Evolutionary conservation across 768 basidiomycete species (phyloP), one percentile per base, ranked within the genome.

Genomic region (Agrocybe chaxingu): DNA sequence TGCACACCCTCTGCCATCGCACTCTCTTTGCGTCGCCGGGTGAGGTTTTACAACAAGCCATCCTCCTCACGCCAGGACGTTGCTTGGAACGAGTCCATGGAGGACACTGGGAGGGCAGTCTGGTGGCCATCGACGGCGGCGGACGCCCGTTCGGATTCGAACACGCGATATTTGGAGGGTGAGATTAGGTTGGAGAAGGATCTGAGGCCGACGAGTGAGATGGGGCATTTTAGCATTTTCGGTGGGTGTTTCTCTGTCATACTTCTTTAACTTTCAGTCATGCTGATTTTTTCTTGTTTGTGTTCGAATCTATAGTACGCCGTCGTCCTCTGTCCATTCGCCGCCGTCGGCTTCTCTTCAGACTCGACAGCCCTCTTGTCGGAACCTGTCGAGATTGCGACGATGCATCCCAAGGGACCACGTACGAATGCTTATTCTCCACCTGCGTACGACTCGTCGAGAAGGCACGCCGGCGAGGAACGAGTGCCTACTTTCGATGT

Each of bases 111-210:
- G 7, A 57, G 65, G 18, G 79, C 77, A 29, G 67, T 68, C 5
- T 78, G 76, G 76, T 80, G 80, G 78, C 71, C 75, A 7, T 70
- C 72, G 2, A 53, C 63, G 24, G 24, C 24, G 24, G 24, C 24
- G 8, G 65, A 67, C 10, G 56, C 57, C 33, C 51, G 61, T 4
- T 65, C 57, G 45, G 62, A 65, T 31, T 49, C 67, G 3, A 62
- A 65, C 31, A 64, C 62, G 19, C 75, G 78, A 13, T 65, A 71
- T 49, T 64, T 80, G 24, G 76, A 80, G 55, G 80, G 80, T 5
- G 80, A 81, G 60, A 77, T 81, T 38, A 69, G 66, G 32, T 66
- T 81, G 2, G 61, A 74, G 10, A 80, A 80, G 61, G 77, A 80
- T 50, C 64, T 81, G 29, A 60, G 76, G 43, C 78, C 80, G 13